Percentiles rank a stretch among this genome's conserved stretches.
phyloP scores from a whole-genome alignment of 805 yeast genomes.

The Cyberlindnera bimundalis region DNA sequence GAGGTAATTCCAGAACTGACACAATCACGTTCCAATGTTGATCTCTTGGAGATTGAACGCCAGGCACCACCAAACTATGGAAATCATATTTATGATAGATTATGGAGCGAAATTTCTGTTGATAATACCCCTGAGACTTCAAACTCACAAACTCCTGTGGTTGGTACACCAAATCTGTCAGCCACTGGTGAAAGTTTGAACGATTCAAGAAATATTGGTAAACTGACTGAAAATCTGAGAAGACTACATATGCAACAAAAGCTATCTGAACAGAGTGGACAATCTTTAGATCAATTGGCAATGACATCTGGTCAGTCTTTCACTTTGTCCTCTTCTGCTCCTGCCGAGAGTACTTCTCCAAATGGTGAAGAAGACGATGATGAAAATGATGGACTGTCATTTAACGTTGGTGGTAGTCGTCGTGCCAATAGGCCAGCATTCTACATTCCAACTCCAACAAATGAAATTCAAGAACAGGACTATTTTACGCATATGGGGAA shows the following conservation, averaged over 20 bases:
- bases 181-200: conserved; percentile 21
- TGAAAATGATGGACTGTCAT: conserved; percentile 20
- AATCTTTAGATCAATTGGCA: conserved; percentile 24
- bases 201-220: conserved; percentile 29
- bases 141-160: conserved; percentile 30
- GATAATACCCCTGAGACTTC: conserved; percentile 33
- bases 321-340: background rate
- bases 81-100: conserved; percentile 73
- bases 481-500: conserved; percentile 32
- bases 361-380: conserved; percentile 26
- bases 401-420: conserved; percentile 9
- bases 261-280: conserved; percentile 35
- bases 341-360: conserved; percentile 4
- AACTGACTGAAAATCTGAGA: conserved; percentile 49
- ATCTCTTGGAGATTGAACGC: conserved; percentile 37
- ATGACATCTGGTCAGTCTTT: conserved; percentile 2
- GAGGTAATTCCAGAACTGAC: conserved; percentile 21
- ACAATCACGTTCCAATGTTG: conserved; percentile 13
- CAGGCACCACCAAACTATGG: conserved; percentile 87
- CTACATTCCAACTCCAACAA: conserved; percentile 26
- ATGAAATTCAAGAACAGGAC: conserved; percentile 29
- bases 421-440: conserved; percentile 7
- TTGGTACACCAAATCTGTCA: conserved; percentile 23
- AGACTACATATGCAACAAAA: conserved; percentile 48
- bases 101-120: conserved; percentile 59